Conservation (phyloP, 1,139 yeast species). For the Blastobotrys indianensis region DNA sequence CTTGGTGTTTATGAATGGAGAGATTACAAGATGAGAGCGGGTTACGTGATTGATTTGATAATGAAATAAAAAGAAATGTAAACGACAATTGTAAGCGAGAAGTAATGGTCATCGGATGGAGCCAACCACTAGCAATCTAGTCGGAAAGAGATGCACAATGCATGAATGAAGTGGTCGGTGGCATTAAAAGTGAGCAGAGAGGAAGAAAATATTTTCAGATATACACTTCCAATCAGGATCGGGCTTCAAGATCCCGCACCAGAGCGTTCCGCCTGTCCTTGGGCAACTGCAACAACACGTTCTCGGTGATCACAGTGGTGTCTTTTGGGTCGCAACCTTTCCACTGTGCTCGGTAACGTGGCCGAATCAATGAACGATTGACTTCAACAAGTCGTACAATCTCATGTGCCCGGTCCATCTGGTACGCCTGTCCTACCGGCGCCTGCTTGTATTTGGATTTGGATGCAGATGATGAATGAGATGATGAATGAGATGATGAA, state of each 20-base stretch:
- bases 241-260: constrained; percentile 5
- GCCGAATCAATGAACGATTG: constrained; percentile 5
- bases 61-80: too few relatives aligned
- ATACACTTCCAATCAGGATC: too few relatives aligned
- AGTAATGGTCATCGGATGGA: too few relatives aligned
- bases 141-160: too few relatives aligned
- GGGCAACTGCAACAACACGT: constrained; percentile 9
- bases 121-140: too few relatives aligned
- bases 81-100: too few relatives aligned
- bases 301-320: constrained; percentile 10
- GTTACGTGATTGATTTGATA: too few relatives aligned
- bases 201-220: too few relatives aligned
- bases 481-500: background rate
- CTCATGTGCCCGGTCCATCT: constrained; percentile 11
- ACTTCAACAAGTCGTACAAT: constrained; percentile 9
- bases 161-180: too few relatives aligned
- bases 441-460: constrained; percentile 3
- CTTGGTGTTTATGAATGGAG: too few relatives aligned
- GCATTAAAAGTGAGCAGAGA: too few relatives aligned
- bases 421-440: constrained; percentile 9
- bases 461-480: constrained; percentile 5
- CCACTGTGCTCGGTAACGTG: constrained; percentile 10
- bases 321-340: constrained; percentile 11
- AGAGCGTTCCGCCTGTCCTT: constrained; percentile 1
- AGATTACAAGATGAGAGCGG: too few relatives aligned